Evolutionary conservation across 768 basidiomycete species (phyloP).

Genomic region (Suillus spraguei): DNA sequence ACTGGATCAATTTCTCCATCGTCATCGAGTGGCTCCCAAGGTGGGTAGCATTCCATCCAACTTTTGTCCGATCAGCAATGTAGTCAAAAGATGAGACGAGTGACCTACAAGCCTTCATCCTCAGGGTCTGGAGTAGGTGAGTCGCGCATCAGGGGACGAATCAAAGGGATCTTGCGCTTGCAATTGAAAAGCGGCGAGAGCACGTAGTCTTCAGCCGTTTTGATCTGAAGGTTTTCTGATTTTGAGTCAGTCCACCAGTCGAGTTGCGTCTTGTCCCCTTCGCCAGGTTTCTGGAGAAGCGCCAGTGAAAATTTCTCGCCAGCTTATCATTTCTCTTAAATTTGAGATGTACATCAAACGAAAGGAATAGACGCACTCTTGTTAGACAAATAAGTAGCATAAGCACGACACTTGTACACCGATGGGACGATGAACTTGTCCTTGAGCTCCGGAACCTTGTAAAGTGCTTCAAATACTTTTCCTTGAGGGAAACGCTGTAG

Average conservation of each 20-base stretch:
- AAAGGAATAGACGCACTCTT: conserved; percentile 18
- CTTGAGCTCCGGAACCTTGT: conserved; percentile 26
- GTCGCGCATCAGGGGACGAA: conserved; percentile 19
- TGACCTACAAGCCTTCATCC: conserved; percentile 23
- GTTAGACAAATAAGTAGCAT: conserved; percentile 34
- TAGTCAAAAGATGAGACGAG: neutral
- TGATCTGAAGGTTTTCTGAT: conserved; percentile 20
- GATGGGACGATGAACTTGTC: conserved; percentile 37
- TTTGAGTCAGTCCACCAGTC: conserved; percentile 27
- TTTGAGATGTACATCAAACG: neutral
- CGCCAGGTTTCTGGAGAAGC: conserved; percentile 14
- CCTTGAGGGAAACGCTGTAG: conserved; percentile 20
- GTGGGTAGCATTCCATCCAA: conserved; percentile 22
- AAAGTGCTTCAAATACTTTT: conserved; percentile 29
- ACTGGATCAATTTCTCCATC: conserved; percentile 28
- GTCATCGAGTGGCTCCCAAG: conserved; percentile 30
- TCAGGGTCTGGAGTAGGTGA: conserved; percentile 14
- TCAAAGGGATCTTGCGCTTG: conserved; percentile 18
- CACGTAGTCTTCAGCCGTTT: conserved; percentile 18
- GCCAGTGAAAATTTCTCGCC: conserved; percentile 30
- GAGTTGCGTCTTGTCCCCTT: conserved; percentile 14
- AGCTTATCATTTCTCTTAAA: conserved; percentile 15
- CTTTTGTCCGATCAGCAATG: conserved; percentile 12
- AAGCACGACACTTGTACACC: conserved; percentile 34
- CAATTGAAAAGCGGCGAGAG: conserved; percentile 31